Evolutionary conservation across 208 protist genomes (phyloP).

Genomic region (Crithidia thermophila): DNA sequence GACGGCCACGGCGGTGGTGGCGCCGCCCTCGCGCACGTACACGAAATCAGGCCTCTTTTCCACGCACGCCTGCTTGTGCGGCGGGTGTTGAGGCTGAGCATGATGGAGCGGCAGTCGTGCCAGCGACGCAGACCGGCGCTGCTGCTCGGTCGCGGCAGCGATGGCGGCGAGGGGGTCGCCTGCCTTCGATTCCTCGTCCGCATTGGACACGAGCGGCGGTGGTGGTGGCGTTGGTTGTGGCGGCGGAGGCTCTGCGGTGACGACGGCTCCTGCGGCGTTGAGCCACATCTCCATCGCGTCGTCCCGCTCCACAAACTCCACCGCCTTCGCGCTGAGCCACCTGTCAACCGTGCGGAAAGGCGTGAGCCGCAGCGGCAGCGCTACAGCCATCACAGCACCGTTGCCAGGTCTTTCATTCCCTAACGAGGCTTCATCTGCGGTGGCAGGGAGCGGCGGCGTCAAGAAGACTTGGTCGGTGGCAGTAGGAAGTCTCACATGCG

Average conservation of each 20-base stretch:
- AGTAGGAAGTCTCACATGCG: slow-evolving; percentile 23
- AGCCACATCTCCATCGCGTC: slow-evolving; percentile 37
- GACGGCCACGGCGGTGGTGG: neutral
- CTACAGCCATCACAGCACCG: neutral
- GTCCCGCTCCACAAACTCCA: slow-evolving; percentile 25
- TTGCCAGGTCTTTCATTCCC: too few species aligned
- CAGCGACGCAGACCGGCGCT: slow-evolving; percentile 1
- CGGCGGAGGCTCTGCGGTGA: slow-evolving; percentile 18
- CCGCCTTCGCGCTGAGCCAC: slow-evolving; percentile 16
- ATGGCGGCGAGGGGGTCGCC: neutral
- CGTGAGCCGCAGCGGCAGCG: slow-evolving; percentile 14
- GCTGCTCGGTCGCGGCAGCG: neutral
- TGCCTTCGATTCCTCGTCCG: neutral
- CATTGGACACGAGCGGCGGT: neutral
- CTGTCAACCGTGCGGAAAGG: slow-evolving; percentile 14
- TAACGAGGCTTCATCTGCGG: too few species aligned
- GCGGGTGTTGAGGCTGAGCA: neutral
- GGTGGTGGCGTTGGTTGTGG: neutral
- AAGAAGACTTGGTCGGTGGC: neutral
- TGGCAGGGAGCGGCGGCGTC: too few species aligned
- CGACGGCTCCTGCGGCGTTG: slow-evolving; percentile 18
- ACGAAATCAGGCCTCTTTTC: slow-evolving; percentile 35
- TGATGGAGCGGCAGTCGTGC: too few species aligned
- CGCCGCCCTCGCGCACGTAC: slow-evolving; percentile 29
- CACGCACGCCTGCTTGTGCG: neutral